phyloP scores from a whole-genome alignment of 2,329 filamentous ascomycete species.

The Colletotrichum echinochloae region DNA sequence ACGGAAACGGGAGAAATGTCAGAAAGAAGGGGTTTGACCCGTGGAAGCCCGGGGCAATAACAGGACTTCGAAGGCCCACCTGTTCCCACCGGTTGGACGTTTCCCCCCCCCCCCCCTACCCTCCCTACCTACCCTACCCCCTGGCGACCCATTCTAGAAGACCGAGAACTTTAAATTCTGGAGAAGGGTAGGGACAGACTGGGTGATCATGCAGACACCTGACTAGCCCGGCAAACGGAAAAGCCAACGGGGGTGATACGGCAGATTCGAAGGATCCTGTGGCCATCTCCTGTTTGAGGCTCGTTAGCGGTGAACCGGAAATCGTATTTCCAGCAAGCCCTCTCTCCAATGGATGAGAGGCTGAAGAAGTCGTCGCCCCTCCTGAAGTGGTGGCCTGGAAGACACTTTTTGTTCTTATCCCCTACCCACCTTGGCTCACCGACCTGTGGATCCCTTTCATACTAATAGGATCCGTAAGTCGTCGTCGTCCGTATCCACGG shows the following conservation, averaged over 20 bases:
- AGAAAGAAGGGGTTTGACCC: constrained; percentile 33
- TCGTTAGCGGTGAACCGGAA: constrained; percentile 22
- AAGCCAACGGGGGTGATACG: constrained; percentile 27
- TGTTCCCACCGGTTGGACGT: constrained; percentile 30
- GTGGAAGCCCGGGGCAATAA: constrained; percentile 27
- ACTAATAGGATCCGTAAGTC: too few species aligned
- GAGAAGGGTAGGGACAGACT: constrained; percentile 7
- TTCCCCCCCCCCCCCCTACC: constrained; percentile 2
- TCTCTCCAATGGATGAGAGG: not conserved
- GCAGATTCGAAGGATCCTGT: constrained; percentile 9
- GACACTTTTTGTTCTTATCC: not conserved
- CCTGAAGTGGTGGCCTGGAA: not conserved
- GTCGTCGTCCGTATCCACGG: constrained; percentile 25
- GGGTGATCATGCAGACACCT: constrained; percentile 39
- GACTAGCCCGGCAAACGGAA: constrained; percentile 25
- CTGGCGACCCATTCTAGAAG: constrained; percentile 30
- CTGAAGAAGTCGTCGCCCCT: not conserved
- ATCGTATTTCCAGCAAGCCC: not conserved
- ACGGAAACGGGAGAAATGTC: not conserved
- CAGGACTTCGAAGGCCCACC: constrained; percentile 32
- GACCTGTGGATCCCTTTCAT: too few species aligned
- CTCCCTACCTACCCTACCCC: not conserved
- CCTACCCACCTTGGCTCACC: not conserved
- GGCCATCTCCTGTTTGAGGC: constrained; percentile 34
- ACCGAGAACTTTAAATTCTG: constrained; percentile 38